These are phyloP conservation scores for Jamesozyma piceae DNA, from an alignment of 805 yeast species.

Conservation along the genomic window DNA sequence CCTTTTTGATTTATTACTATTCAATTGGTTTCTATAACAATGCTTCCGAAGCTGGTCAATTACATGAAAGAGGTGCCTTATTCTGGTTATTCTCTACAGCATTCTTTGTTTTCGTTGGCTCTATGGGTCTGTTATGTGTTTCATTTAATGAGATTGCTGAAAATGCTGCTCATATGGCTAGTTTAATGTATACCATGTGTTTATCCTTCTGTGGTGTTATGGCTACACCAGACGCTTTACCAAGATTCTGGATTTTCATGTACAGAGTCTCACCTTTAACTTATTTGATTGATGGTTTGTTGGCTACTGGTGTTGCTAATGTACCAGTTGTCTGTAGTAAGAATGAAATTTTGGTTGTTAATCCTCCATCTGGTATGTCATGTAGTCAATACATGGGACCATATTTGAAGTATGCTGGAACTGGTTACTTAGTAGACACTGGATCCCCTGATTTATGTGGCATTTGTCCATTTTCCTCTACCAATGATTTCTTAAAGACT, in stretches of 20 bases:
- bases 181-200: slow-evolving; percentile 49
- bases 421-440: slow-evolving; percentile 43
- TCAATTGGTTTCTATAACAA: slow-evolving; percentile 59
- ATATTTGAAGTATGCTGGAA: slow-evolving; percentile 28
- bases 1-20: slow-evolving; percentile 57
- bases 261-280: slow-evolving; percentile 68
- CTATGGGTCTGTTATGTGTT: slow-evolving; percentile 49
- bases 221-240: slow-evolving; percentile 44
- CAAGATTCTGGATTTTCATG: slow-evolving; percentile 75
- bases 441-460: slow-evolving; percentile 43
- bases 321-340: slow-evolving; percentile 38
- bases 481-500: slow-evolving; percentile 48
- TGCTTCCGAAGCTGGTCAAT: slow-evolving; percentile 43
- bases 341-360: slow-evolving; percentile 39
- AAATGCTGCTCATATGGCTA: slow-evolving; percentile 54
- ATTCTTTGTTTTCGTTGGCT: slow-evolving; percentile 46
- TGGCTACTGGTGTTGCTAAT: slow-evolving; percentile 48
- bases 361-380: slow-evolving; percentile 47
- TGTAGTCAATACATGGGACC: slow-evolving; percentile 46
- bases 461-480: slow-evolving; percentile 46
- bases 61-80: slow-evolving; percentile 47
- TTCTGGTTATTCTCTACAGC: slow-evolving; percentile 38
- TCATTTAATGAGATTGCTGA: slow-evolving; percentile 52
- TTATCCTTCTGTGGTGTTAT: slow-evolving; percentile 74
- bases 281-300: slow-evolving; percentile 42